A percentile compares a stretch with the other conserved stretches of the same genome.
Conservation (phyloP, 2,329 filamentous ascomycete species). For the Gremmenia infestans region DNA sequence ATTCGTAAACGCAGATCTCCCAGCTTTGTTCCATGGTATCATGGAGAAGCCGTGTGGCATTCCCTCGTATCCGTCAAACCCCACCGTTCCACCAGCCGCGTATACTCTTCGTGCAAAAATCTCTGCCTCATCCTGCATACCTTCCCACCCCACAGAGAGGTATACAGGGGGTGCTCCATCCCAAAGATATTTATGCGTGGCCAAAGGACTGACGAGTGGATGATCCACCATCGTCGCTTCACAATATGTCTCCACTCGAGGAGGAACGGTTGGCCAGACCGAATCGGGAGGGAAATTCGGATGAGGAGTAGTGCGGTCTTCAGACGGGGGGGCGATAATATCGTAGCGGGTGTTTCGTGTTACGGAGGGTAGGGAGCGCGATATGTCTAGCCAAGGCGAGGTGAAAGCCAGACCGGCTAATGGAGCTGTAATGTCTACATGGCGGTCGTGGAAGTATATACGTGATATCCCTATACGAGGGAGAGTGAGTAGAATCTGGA, state of each 20-base stretch:
- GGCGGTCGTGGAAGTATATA: not conserved
- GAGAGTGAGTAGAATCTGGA: not conserved
- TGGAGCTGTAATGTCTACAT: not conserved
- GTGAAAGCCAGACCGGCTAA: not conserved
- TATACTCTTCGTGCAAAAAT: not conserved
- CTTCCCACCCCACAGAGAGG: not conserved
- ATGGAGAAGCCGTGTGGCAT: conserved; percentile 2
- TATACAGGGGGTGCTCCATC: conserved; percentile 1
- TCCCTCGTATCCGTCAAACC: not conserved
- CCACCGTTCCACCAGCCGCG: not conserved
- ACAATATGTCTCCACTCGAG: conserved; percentile 1
- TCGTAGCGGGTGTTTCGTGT: not conserved
- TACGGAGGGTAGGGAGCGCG: not conserved
- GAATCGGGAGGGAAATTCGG: not conserved
- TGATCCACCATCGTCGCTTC: not conserved
- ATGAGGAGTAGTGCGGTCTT: not conserved
- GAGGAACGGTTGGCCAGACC: not conserved
- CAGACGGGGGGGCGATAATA: not conserved
- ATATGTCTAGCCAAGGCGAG: not conserved
- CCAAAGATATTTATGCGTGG: conserved; percentile 1
- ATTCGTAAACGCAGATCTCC: not conserved
- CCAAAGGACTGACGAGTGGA: not conserved
- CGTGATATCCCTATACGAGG: not conserved
- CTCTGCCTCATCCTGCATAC: not conserved
- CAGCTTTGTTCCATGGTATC: not conserved